Evolutionary conservation across 2,329 filamentous ascomycete genomes (phyloP).

Genomic region (Botrytis hyacinthi): DNA sequence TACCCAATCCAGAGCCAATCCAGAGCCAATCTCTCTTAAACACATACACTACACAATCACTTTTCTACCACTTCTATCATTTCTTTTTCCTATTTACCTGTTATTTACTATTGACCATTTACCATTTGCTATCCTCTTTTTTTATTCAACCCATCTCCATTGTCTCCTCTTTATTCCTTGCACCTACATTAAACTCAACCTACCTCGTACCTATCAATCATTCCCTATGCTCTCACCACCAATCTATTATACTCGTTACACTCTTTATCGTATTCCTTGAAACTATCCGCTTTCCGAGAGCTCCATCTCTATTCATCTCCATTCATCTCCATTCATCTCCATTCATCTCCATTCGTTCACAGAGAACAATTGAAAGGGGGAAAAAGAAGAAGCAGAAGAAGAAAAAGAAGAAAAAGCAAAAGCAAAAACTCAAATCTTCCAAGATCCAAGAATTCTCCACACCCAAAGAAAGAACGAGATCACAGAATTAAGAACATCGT

Average conservation of each 20-base stretch:
- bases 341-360: too few species aligned
- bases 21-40: background rate
- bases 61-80: background rate
- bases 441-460: background rate
- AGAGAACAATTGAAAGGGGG: background rate
- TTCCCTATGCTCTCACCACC: constrained; percentile 16
- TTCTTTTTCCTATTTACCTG: background rate
- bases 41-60: background rate
- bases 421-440: background rate
- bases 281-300: background rate
- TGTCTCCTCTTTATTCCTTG: background rate
- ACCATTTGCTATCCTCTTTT: background rate
- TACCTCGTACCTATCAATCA: background rate
- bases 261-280: constrained; percentile 20
- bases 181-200: background rate
- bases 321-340: too few species aligned
- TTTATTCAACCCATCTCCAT: background rate
- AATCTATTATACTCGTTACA: constrained; percentile 10
- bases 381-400: background rate
- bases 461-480: constrained; percentile 11
- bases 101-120: too few species aligned
- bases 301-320: background rate
- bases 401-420: background rate
- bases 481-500: background rate
- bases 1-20: background rate